Evolutionary conservation across 1,284 basidiomycete genomes (phyloP).

Genomic region (Singerocomus rubriflavus): DNA sequence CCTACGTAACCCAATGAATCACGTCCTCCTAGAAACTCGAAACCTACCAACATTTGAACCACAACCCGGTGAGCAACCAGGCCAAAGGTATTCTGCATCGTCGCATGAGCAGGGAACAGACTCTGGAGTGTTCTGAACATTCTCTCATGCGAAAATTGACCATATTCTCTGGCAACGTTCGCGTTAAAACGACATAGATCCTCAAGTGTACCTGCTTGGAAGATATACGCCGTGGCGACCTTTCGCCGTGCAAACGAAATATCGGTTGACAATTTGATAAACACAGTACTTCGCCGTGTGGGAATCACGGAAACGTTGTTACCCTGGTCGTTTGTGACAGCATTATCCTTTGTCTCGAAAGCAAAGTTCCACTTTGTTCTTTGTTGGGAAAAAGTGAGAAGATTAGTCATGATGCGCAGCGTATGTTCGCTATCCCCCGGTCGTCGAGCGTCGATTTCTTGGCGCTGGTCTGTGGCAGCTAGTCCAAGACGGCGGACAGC

Average conservation of each 20-base stretch:
- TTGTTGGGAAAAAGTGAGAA: slow-evolving; percentile 60
- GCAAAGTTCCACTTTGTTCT: slow-evolving; percentile 38
- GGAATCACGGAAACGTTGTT: slow-evolving; percentile 41
- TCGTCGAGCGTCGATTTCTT: slow-evolving; percentile 40
- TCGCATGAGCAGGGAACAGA: slow-evolving; percentile 41
- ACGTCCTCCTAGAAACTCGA: neutral
- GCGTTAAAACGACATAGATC: slow-evolving; percentile 61
- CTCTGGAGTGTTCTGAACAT: slow-evolving; percentile 64
- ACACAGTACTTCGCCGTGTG: slow-evolving; percentile 59
- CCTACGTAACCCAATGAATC: slow-evolving; percentile 37
- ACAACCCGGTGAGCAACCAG: slow-evolving; percentile 38
- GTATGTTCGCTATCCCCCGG: slow-evolving; percentile 52
- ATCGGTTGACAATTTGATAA: slow-evolving; percentile 57
- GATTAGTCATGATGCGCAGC: slow-evolving; percentile 68
- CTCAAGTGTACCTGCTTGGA: slow-evolving; percentile 43
- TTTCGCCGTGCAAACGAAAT: slow-evolving; percentile 54
- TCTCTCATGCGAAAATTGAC: slow-evolving; percentile 69
- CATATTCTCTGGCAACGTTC: slow-evolving; percentile 52
- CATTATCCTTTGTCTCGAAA: slow-evolving; percentile 24
- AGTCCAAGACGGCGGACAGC: slow-evolving; percentile 61
- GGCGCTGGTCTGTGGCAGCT: slow-evolving; percentile 51
- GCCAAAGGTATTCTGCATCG: slow-evolving; percentile 20
- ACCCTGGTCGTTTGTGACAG: slow-evolving; percentile 17
- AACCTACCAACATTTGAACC: slow-evolving; percentile 42
- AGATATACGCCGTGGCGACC: slow-evolving; percentile 67